A percentile compares a stretch with the other conserved stretches of the same genome.
These are phyloP conservation scores for Polychaeton citri DNA, from an alignment of 2,329 filamentous ascomycete species.

Conservation along the genomic window DNA sequence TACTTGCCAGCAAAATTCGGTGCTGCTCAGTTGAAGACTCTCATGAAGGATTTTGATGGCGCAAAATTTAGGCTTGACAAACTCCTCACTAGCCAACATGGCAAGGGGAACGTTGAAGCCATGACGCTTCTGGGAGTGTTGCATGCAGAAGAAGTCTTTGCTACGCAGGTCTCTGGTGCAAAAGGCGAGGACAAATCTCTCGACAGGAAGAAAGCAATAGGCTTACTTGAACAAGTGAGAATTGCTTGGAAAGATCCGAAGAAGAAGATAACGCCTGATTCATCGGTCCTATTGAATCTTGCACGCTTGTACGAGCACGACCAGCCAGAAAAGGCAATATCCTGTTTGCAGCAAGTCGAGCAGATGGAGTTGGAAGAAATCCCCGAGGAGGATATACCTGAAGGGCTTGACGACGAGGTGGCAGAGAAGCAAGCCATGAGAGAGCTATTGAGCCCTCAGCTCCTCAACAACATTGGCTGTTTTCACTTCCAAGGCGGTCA, in stretches of 20 bases:
- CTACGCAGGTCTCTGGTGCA: conserved; percentile 53
- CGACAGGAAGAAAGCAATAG: conserved; percentile 76
- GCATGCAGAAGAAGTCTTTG: conserved; percentile 89
- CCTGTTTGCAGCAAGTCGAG: conserved; percentile 85
- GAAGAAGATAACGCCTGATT: conserved; percentile 66
- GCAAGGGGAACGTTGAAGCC: conserved; percentile 65
- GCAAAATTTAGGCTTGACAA: conserved; percentile 91
- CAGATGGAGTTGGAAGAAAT: conserved; percentile 75
- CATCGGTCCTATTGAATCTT: conserved; percentile 80
- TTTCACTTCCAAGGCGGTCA: conserved; percentile 86
- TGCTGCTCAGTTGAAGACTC: conserved; percentile 72
- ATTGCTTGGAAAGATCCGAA: conserved; percentile 87
- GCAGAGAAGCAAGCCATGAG: conserved; percentile 42
- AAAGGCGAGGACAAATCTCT: conserved; percentile 71
- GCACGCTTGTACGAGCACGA: conserved; percentile 81
- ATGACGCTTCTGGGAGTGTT: conserved; percentile 85
- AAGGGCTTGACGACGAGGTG: conserved; percentile 23
- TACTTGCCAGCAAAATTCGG: conserved; percentile 94
- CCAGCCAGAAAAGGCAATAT: conserved; percentile 76
- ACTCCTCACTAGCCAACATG: conserved; percentile 43
- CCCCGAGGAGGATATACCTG: conserved; percentile 52
- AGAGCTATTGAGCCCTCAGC: conserved; percentile 70
- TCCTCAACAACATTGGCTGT: conserved; percentile 94
- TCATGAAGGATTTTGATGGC: conserved; percentile 73
- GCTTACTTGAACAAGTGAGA: conserved; percentile 71